A percentile compares a stretch with the other conserved stretches of the same genome.
phyloP scores from a whole-genome alignment of 2,329 filamentous ascomycete species.

The Neonectria ditissima region DNA sequence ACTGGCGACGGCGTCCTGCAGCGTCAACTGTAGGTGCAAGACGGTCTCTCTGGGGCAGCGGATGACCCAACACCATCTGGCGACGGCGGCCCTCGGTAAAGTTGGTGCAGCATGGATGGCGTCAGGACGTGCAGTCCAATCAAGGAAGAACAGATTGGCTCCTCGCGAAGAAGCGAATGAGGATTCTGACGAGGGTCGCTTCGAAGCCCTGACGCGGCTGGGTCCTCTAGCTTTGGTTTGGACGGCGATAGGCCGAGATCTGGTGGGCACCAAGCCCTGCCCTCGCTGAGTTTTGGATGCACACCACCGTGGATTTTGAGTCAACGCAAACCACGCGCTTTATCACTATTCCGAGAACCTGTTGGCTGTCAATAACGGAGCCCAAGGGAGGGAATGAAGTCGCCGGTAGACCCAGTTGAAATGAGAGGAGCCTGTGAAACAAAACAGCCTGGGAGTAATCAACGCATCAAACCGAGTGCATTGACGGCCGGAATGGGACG shows the following conservation, averaged over 20 bases:
- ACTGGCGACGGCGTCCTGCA: constrained; percentile 44
- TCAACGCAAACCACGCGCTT: constrained; percentile 27
- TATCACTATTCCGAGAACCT: constrained; percentile 1
- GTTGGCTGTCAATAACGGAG: constrained; percentile 6
- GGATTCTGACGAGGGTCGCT: constrained; percentile 29
- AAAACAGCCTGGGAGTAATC: constrained; percentile 14
- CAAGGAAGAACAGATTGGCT: constrained; percentile 15
- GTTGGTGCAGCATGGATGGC: constrained; percentile 26
- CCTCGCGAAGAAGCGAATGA: constrained; percentile 19
- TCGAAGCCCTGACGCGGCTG: constrained; percentile 31
- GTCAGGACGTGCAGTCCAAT: constrained; percentile 19
- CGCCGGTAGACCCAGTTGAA: too few species aligned
- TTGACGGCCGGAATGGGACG: constrained; percentile 14
- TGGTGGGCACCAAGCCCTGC: constrained; percentile 32
- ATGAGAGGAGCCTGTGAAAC: constrained; percentile 22
- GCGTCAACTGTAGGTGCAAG: constrained; percentile 37
- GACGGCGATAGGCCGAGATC: constrained; percentile 36
- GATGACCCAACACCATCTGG: constrained; percentile 29
- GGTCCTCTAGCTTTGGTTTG: constrained; percentile 24
- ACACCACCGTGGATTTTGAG: constrained; percentile 35
- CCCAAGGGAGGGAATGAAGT: constrained; percentile 22
- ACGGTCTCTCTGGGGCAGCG: constrained; percentile 32
- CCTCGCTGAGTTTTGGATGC: constrained; percentile 32
- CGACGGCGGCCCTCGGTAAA: constrained; percentile 34
- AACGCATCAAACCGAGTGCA: constrained; percentile 6